Evolutionary conservation across 2,329 filamentous ascomycete genomes (phyloP), one percentile per base, ranked within the genome.

Genomic region (Fusarium tricinctum): DNA sequence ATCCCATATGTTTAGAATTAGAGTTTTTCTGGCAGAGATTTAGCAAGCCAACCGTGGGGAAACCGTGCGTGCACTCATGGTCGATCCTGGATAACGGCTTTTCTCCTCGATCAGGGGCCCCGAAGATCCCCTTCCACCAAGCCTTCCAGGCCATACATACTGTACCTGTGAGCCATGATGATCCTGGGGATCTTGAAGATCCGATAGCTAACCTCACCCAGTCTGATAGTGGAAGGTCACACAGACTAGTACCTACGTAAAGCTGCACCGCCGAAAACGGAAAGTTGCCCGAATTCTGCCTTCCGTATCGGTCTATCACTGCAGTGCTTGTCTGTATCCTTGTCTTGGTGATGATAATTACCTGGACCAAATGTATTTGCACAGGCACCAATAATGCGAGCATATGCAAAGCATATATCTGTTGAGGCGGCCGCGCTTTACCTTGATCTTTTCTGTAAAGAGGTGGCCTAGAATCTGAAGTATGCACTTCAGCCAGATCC

Each of bases 81-180:
- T 38, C 46, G 30, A 42, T 59, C 46, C 60, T 52, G 6, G 90
- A 76, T 9, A 86, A 85, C 15, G 90, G 78, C 22, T 86, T 82
- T 75, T 81, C 48, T 35, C 55, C 65, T 61, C 62, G 62, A 44
- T 61, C 66, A 60, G 71, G 72, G 44, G 64, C 69, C 60, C 62
- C 38, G 72, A 71, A 28, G 68, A 74, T 54, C 75, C 73, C 38
- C 38, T 79, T 73, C 38, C 79, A 73, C 77, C 76, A 79, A 68
- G 14, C 70, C 73, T 8, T 78, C 76, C 59, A 78, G 43, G 69
- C 66, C 76, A 79, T 79, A 68, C 76, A 79, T 50, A 77, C 13
- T 35, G 23, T n/a, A 19, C 9, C 17, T 38, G 43, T 30, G 28
- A 30, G 13, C 78, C 32, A 78, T 71, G 59, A 79, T 79, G 62